phyloP scores from a whole-genome alignment of 225 moss, liverwort and hornwort species.

The Physcomitrellopsis africana region DNA sequence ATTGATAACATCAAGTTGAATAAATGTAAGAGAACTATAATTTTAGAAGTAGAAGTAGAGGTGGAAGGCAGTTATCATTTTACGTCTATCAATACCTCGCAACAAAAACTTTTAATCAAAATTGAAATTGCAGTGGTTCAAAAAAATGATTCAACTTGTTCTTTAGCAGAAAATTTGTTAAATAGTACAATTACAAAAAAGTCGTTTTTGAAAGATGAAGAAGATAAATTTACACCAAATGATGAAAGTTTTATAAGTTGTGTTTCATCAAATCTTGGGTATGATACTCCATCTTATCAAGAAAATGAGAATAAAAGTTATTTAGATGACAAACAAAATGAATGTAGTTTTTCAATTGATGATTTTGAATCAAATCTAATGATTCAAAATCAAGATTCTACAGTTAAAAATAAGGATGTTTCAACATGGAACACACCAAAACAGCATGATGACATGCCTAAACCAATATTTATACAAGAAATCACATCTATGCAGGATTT shows the following conservation, averaged over 20 bases:
- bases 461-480: too few relatives aligned
- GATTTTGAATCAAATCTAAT: too few relatives aligned
- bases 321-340: neutral
- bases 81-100: constrained; percentile 26
- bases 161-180: neutral
- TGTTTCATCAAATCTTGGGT: neutral
- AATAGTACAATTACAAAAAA: neutral
- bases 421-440: too few relatives aligned
- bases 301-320: neutral
- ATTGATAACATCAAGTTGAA: neutral
- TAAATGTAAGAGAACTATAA: constrained; percentile 25
- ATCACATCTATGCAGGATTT: too few relatives aligned
- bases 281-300: neutral
- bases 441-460: too few relatives aligned
- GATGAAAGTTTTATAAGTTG: neutral
- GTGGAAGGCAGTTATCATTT: constrained; percentile 25
- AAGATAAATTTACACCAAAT: neutral
- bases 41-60: constrained; percentile 33
- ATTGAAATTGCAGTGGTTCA: constrained; percentile 4
- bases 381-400: too few relatives aligned
- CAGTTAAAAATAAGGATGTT: too few relatives aligned
- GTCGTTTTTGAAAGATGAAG: neutral
- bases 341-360: too few relatives aligned
- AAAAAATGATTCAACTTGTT: neutral
- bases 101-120: constrained; percentile 22